Base-by-base conservation (phyloP, 805 yeast genomes). In the Nakazawaea molendinolei region DNA sequence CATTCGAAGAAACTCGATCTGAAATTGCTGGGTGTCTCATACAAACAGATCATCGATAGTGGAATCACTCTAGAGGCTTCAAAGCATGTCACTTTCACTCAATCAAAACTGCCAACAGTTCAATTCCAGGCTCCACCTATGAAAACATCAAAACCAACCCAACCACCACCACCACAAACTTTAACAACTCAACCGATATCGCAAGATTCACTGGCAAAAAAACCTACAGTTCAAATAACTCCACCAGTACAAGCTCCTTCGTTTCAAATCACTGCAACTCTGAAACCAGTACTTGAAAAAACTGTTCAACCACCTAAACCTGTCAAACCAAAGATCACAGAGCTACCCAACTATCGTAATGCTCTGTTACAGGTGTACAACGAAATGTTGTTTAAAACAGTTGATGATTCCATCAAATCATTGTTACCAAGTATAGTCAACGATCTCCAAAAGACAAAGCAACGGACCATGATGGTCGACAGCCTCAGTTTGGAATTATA, bases 401-500 rank as follows among this genome's bases (percentile, higher is more conserved):
- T 67, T 3, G 33, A 45, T 1, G 36, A 44, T 8, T 68, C 62
- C 32, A 44, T 62, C 13, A 6, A 28, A 1, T 35, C 39, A 10
- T 33, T 58, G 16, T 28, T 64, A 3, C 55, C 33, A 9, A 15
- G 6, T 8, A 13, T 26, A 9, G 9, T 39, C 5, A 10, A 16
- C 7, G 13, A 39, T 6, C 33, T 16, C 15, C 19, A 17, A 7
- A 34, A 47, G 9, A 34, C 38, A 34, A 44, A 42, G 30, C 60
- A 52, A 40, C 42, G 54, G 17, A 38, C 23, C 13, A 21, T 40
- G 7, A 35, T 64, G 1, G 51, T 76, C 2, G 51, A 63, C 0
- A 40, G 55, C 0, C 55, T 79, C n/a, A 50, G 78, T 1, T 47
- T 53, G 1, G 83, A 76, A 27, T 51, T 84, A 1, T 80, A 61